Conservation (phyloP, 257 asterid species). For the Capsicum chinense region DNA sequence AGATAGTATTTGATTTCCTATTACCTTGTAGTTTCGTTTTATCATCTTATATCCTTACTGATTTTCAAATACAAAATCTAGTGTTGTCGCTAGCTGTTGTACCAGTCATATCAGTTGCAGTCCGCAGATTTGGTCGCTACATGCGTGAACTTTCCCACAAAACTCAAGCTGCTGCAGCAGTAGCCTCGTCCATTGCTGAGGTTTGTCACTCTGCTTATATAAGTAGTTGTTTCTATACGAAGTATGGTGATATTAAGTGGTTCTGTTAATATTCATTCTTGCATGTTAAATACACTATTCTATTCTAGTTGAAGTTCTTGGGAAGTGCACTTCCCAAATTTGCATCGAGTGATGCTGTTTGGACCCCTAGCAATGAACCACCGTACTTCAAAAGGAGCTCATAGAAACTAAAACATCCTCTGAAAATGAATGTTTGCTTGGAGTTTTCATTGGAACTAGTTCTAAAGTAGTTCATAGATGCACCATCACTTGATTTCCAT, state of each 20-base stretch:
- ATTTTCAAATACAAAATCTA: constrained; percentile 28
- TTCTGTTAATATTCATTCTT: background rate
- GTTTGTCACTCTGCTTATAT: constrained; percentile 41
- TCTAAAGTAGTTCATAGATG: constrained; percentile 17
- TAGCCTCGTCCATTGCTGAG: constrained; percentile 90
- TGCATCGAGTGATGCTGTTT: background rate
- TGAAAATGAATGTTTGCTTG: constrained; percentile 12
- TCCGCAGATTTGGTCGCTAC: constrained; percentile 75
- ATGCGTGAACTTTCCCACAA: constrained; percentile 83
- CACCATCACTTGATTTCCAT: background rate
- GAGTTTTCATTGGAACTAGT: constrained; percentile 15
- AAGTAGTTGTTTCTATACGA: background rate
- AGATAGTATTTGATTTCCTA: background rate
- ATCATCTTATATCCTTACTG: constrained; percentile 20
- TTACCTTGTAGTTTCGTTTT: constrained; percentile 6
- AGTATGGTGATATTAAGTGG: background rate
- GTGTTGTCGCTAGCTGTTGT: constrained; percentile 89
- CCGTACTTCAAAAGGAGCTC: background rate
- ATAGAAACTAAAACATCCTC: constrained; percentile 20
- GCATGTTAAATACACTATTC: background rate
- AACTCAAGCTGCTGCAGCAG: constrained; percentile 93
- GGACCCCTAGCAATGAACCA: background rate
- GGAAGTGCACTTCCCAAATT: background rate
- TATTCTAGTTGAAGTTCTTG: constrained; percentile 5
- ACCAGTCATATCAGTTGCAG: constrained; percentile 69